Evolutionary conservation across 208 protist genomes (phyloP).

Genomic region (Herpetomonas samuelpessoai): DNA sequence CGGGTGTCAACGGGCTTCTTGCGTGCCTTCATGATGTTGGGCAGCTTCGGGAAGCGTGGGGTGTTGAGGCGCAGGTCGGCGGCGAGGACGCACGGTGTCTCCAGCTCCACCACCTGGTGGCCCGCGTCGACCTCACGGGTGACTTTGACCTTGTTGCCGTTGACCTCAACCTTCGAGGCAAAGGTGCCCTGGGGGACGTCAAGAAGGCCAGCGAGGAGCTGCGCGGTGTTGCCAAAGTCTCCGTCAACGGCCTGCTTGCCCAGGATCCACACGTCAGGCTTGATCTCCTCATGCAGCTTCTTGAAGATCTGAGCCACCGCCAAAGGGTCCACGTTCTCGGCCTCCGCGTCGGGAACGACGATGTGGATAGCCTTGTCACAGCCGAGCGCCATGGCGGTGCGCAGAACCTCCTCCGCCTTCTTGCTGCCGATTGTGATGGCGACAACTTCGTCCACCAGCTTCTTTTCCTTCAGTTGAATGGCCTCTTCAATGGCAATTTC

Average conservation of each 20-base stretch:
- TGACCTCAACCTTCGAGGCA: constrained; percentile 85
- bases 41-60: constrained; percentile 94
- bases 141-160: constrained; percentile 77
- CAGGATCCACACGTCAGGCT: constrained; percentile 86
- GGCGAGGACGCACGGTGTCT: constrained; percentile 84
- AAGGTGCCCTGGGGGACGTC: constrained; percentile 95
- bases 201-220: constrained; percentile 93
- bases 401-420: constrained; percentile 88
- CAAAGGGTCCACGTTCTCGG: constrained; percentile 84
- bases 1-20: constrained; percentile 93
- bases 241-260: constrained; percentile 98
- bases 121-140: constrained; percentile 95
- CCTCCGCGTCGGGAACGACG: constrained; percentile 59
- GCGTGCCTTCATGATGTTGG: constrained; percentile 98
- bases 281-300: constrained; percentile 86
- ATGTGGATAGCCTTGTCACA: constrained; percentile 95
- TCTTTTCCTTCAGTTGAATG: constrained; percentile 93
- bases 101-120: constrained; percentile 86
- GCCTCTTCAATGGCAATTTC: constrained; percentile 97
- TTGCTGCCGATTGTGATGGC: constrained; percentile 93
- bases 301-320: constrained; percentile 92
- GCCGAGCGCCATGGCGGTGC: constrained; percentile 94
- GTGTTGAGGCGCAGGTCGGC: constrained; percentile 95
- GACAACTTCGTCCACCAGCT: constrained; percentile 88
- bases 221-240: constrained; percentile 93